Base-by-base conservation (phyloP, 2,329 filamentous ascomycete species). In the Thelonectria discophora region DNA sequence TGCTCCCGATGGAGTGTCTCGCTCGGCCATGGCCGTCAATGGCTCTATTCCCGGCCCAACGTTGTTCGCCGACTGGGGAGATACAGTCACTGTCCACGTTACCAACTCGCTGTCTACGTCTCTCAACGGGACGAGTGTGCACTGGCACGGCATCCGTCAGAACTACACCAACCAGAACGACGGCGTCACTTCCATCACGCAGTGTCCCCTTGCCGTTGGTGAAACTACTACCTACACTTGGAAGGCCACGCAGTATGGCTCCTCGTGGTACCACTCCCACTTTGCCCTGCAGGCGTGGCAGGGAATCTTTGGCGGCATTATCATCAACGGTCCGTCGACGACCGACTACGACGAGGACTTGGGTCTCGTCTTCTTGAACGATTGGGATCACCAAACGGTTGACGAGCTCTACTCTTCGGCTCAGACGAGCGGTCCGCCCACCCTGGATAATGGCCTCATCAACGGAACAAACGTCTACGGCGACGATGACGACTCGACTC, bases 271-370 rank as follows among this genome's bases (percentile, higher is more conserved):
- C 61, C 87, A 89, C 71, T 85, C 82, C 3, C 86, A 89, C 71
- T 84, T 84, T 65, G 77, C 77, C 3, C 67, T 79, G 1, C 78
- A 80, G 65, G 72, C 75, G 1, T 80, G 76, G 73, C 80, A 88
- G 58, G 88, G 88, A 2, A 74, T 88, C 1, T 77, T 84, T 32
- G 88, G 88, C 2, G 81, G 80, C 2, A 83, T 90, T 43, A 74
- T 88, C 34, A 85, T 89, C 67, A 80, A 88, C 57, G 87, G 86
- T 0, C 87, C 86, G 0, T 79, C 81, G 0, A 82, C 82, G 5
- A 79, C 80, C 18, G 80, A 85, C 68, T 89, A 88, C 68, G 87
- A 90, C 62, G 79, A 83, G 55, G 88, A 91, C 69, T 76, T 89
- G 0, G 88, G 88, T 9, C 74, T 80, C 6, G 66, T 89, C 4